Evolutionary conservation across 805 yeast species (phyloP).

Genomic region (Kodamaea kaohsiungensis): DNA sequence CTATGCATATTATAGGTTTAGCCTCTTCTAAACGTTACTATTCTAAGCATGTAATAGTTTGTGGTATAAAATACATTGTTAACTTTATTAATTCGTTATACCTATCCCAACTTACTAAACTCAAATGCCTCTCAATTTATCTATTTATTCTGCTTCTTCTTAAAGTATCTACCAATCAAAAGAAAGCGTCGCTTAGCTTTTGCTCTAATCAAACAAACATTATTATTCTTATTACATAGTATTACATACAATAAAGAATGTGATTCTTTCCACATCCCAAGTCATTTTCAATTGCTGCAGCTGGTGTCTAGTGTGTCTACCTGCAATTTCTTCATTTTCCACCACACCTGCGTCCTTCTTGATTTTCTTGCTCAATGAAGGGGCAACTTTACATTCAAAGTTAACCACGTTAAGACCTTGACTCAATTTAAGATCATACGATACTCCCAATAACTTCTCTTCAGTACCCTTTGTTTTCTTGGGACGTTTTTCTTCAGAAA

Average conservation of each 20-base stretch:
- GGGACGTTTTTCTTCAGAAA: slow-evolving; percentile 27
- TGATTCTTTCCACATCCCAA: slow-evolving; percentile 47
- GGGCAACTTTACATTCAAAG: slow-evolving; percentile 45
- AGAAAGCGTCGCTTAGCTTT: too few species aligned
- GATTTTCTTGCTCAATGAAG: slow-evolving; percentile 37
- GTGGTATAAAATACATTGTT: too few species aligned
- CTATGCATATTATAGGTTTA: too few species aligned
- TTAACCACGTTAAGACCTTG: slow-evolving; percentile 41
- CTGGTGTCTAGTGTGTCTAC: slow-evolving; percentile 48
- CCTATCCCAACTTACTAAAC: too few species aligned
- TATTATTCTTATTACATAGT: slow-evolving; percentile 10
- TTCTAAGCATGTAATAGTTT: too few species aligned
- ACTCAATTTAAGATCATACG: slow-evolving; percentile 40
- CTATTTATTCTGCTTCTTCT: too few species aligned
- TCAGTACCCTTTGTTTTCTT: slow-evolving; percentile 1
- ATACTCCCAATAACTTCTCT: slow-evolving; percentile 25
- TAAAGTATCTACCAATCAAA: too few species aligned
- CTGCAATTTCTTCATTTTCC: slow-evolving; percentile 31
- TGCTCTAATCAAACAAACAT: not conserved
- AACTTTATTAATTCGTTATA: too few species aligned
- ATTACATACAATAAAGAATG: slow-evolving; percentile 33
- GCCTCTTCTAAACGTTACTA: too few species aligned
- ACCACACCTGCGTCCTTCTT: slow-evolving; percentile 24
- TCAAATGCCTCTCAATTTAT: too few species aligned
- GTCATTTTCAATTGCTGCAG: slow-evolving; percentile 45